Evolutionary conservation across 176 grass and related monocot species (phyloP), one percentile per base, ranked within the genome.

Genomic region (Carex pumila): DNA sequence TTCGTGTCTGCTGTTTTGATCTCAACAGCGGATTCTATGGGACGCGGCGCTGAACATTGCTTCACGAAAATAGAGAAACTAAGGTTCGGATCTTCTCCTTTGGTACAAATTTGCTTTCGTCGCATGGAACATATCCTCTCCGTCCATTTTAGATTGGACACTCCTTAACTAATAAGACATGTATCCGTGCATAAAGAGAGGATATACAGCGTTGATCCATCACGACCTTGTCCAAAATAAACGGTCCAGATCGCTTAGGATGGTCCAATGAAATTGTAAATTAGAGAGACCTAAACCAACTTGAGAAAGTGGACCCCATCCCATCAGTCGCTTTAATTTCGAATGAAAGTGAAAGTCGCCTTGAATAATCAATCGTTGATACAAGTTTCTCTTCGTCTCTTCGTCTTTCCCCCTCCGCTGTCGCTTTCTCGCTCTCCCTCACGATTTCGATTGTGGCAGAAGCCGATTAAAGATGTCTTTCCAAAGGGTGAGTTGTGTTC

Each of bases 31-130:
- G 13, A 77, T 50, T 6, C 10, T 1, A 56, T 2, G 50, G 4
- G 73, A 77, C 73, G 73, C 73, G 73, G 73, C 73, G 73, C 73
- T 22, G 73, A 77, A 56, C 73, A 77, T 17, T 57, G 50, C 12
- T 18, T 32, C 73, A 56, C 50, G 50, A 6, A 77, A 77, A 56
- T 6, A 55, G 22, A 56, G n/a, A 9, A 62, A 19, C 6, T 6
- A 0, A 0, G 12, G 6, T 36, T 71, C 7, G 17, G 37, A 3
- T 71, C 34, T 15, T 71, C 71, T 29, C n/a, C 9, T 1, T 0
- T 8, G 0, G 12, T 7, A 6, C 1, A 13, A 30, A 14, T 17
- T 12, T 29, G 0, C 1, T 49, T 29, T 2, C 8, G 3, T 4
- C 8, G 0, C 21, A 5, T 53, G 4, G 1, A 5, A 7, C 0